Conservation (phyloP, 2,329 filamentous ascomycete genomes). For the Tolypocladium sp. region DNA sequence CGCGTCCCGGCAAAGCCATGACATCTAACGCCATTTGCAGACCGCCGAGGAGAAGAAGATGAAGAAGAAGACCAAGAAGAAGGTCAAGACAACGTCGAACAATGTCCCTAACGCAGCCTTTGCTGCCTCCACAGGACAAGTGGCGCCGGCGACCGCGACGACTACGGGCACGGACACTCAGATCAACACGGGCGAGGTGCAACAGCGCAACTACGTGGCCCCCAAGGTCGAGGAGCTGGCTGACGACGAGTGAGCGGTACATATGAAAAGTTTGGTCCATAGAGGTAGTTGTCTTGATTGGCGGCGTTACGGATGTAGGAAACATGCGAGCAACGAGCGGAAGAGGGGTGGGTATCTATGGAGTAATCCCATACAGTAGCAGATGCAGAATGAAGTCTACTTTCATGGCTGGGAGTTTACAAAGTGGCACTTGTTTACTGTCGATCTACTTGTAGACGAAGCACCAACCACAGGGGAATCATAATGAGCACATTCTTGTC, state of each 20-base stretch:
- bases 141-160: conserved; percentile 41
- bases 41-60: conserved; percentile 10
- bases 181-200: conserved; percentile 32
- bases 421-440: not conserved
- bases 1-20: no score
- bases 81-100: conserved; percentile 27
- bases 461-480: no score
- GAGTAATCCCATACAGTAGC: not conserved
- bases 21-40: not conserved
- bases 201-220: conserved; percentile 36
- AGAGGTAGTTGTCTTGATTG: conserved; percentile 2
- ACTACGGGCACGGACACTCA: conserved; percentile 50
- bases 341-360: not conserved
- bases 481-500: no score
- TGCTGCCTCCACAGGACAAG: conserved; percentile 43
- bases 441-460: not conserved
- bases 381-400: not conserved
- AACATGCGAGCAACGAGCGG: not conserved
- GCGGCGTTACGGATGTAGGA: conserved; percentile 14
- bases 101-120: conserved; percentile 31
- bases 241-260: conserved; percentile 33
- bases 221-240: conserved; percentile 45
- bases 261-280: not conserved
- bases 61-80: conserved; percentile 48
- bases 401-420: not conserved